Base-by-base conservation (phyloP, 176 grass and related monocot species). In the Triticum dicoccoides region DNA sequence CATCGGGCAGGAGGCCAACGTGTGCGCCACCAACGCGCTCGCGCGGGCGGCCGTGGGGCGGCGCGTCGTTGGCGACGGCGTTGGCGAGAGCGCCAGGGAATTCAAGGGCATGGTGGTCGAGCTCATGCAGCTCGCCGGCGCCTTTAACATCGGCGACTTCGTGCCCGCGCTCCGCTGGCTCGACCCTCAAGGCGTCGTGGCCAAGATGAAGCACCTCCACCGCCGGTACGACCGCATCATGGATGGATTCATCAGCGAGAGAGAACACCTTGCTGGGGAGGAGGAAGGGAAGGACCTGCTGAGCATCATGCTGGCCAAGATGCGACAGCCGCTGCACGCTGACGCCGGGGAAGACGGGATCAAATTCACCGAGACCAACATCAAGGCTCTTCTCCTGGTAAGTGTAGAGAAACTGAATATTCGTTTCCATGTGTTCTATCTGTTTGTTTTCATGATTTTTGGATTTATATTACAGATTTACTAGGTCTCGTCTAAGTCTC, bases 61-160 rank as follows among this genome's bases (percentile, higher is more conserved):
- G 76, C 85, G 88, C 56, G 86, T 97, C 47, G 95, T 95, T 62
- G 89, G 69, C 4, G 12, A n/a, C 61, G 65, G 11, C 9, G 84
- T 11, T 0, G 73, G 33, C 3, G 86, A 80, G 67, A 88, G 74
- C 14, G 85, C 79, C 2, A 69, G 51, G 65, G 88, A 92, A 75
- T 95, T 95, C 79, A 92, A 92, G 69, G 87, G 82, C 23, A 95
- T 95, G 62, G 88, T 92, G 78, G 32, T 92, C 2, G 93, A 95
- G 93, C 73, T 95, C 11, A 90, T 92, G 85, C 47, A 77, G 33
- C 58, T 95, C 1, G 93, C 73, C 5, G 93, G 88, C 45, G 93
- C 88, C 15, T 65, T 95, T 24, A 92, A 92, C 67, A 72, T 95
- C 18, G 93, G 88, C 0, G 93, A 95, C 80, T 95, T 95, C 72